A percentile compares a stretch with the other conserved stretches of the same genome.
phyloP scores from a whole-genome alignment of 345 rosid genomes.

The Acer campestre region DNA sequence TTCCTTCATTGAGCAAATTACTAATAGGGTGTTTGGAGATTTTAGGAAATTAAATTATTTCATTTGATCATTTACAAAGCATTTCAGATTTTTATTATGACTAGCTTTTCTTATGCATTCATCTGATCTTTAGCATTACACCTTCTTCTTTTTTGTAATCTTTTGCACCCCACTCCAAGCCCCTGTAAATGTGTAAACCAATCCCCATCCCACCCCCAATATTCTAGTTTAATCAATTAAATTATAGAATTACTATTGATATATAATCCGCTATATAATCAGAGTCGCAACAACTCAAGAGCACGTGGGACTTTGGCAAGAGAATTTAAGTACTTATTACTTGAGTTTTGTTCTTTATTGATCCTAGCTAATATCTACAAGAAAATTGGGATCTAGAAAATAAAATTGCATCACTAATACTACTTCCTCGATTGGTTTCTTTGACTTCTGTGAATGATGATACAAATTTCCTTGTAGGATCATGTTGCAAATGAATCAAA shows the following conservation, averaged over 20 bases:
- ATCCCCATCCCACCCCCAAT: neutral
- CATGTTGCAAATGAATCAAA: conserved; percentile 1
- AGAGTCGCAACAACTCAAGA: neutral
- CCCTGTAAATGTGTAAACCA: neutral
- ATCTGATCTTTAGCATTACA: neutral
- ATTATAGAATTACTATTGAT: neutral
- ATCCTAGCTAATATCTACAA: neutral
- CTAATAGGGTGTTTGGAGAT: neutral
- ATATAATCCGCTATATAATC: neutral
- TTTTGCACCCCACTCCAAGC: neutral
- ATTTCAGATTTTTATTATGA: neutral
- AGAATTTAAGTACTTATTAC: neutral
- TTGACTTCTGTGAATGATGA: neutral
- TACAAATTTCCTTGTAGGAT: conserved; percentile 11
- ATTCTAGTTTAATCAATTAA: too few relatives aligned
- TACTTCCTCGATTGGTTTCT: neutral
- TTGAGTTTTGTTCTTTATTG: neutral
- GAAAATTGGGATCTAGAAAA: neutral
- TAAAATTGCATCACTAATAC: neutral
- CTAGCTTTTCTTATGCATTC: neutral
- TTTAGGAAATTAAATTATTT: neutral
- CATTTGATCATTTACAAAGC: neutral
- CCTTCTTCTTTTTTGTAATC: too few relatives aligned
- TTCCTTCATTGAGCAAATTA: too few relatives aligned
- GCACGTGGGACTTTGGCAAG: neutral